phyloP scores from a whole-genome alignment of 1,139 yeast genomes.

The Zygosaccharomyces pseudobailii region DNA sequence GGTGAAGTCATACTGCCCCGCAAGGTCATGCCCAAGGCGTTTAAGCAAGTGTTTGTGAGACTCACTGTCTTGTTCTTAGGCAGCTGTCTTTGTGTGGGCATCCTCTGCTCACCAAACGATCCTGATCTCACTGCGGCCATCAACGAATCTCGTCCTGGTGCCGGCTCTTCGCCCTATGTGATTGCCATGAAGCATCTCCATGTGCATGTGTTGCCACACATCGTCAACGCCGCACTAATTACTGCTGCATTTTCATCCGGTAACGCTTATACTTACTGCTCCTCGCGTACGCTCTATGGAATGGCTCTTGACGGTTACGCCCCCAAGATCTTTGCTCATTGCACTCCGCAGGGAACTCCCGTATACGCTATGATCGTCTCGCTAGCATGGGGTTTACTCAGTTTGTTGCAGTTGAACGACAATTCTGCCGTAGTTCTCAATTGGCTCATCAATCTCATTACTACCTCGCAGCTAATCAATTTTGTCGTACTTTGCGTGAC shows the following conservation, averaged over 20 bases:
- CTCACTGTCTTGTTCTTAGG: conserved; percentile 65
- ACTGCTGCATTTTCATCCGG: conserved; percentile 70
- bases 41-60: conserved; percentile 69
- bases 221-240: conserved; percentile 58
- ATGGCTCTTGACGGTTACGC: conserved; percentile 59
- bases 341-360: conserved; percentile 50
- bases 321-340: conserved; percentile 48
- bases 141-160: conserved; percentile 48
- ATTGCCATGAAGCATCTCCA: conserved; percentile 54
- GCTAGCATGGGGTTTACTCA: conserved; percentile 41
- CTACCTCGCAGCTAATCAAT: conserved; percentile 75
- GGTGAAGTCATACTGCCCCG: conserved; percentile 80
- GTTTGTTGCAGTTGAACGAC: conserved; percentile 52
- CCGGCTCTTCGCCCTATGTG: conserved; percentile 60
- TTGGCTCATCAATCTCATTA: conserved; percentile 72
- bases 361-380: conserved; percentile 44
- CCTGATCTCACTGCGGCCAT: conserved; percentile 42
- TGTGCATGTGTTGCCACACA: conserved; percentile 53
- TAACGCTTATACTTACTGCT: conserved; percentile 64
- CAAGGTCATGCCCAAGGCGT: conserved; percentile 70
- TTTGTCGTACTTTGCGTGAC: conserved; percentile 60
- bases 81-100: conserved; percentile 57
- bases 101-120: conserved; percentile 51
- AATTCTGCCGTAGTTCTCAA: conserved; percentile 62
- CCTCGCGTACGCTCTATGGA: conserved; percentile 55